Conservation (phyloP, 2,329 filamentous ascomycete species). For the Talaromyces rugulosus region DNA sequence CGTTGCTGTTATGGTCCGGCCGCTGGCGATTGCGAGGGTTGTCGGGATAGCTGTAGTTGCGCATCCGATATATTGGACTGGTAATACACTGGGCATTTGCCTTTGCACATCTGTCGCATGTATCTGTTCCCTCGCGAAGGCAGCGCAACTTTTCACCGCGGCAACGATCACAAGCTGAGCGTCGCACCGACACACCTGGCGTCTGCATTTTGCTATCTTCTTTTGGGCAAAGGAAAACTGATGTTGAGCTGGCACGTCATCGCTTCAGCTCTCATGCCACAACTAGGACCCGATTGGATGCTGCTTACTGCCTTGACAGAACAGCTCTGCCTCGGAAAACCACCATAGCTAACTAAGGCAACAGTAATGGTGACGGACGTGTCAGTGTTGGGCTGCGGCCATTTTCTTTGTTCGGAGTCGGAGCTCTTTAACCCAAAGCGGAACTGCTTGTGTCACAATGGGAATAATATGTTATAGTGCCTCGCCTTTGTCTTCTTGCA, state of each 20-base stretch:
- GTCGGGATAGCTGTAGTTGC: background rate
- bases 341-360: too few species aligned
- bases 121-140: background rate
- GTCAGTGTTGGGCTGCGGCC: too few species aligned
- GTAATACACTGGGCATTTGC: background rate
- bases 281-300: too few species aligned
- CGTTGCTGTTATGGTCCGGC: background rate
- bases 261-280: too few species aligned
- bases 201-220: background rate
- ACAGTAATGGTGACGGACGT: too few species aligned
- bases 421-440: background rate
- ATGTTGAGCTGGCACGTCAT: too few species aligned
- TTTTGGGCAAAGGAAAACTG: too few species aligned
- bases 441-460: too few species aligned
- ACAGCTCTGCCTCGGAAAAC: too few species aligned
- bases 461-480: too few species aligned
- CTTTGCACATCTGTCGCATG: background rate
- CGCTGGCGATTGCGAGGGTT: background rate
- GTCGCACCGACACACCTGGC: background rate
- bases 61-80: background rate
- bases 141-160: background rate
- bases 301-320: too few species aligned
- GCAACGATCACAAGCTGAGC: constrained; percentile 1
- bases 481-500: too few species aligned
- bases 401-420: background rate